Evolutionary conservation across 2,329 filamentous ascomycete genomes (phyloP), one percentile per base, ranked within the genome.

Genomic region (Phaeosphaeria sp.): DNA sequence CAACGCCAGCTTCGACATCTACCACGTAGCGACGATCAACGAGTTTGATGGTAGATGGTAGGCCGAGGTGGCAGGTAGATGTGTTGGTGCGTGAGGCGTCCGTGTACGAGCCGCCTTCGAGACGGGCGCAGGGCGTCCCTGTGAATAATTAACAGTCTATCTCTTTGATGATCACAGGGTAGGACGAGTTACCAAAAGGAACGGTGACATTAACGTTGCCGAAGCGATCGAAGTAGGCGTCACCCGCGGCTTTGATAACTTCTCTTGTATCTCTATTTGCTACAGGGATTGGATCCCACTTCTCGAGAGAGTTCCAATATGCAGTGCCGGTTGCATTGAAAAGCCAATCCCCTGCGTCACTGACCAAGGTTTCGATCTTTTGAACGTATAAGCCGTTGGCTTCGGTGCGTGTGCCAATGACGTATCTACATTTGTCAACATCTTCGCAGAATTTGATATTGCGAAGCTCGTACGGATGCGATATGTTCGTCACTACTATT

Each of bases 21-120:
- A 72, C 61, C 1, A 73, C 67, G 52, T 72, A 73, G 18, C 64
- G 59, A 4, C 70, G 44, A 53, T 71, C 62, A 3, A 63, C 56
- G 9, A 71, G 48, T 9, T 62, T 55, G 0, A 71, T 61, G 1
- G 63, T 67, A 18, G 59, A 67, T 4, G 70, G 68, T 7, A 72
- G 50, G 0, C 66, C 68, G 11, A 71, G 50, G 30, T 63, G 46
- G 36, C 68, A 72, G 0, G 63, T 67, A 13, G 54, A 56, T 21
- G 60, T 63, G 17, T 55, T 64, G 1, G 63, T 61, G 7, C 53
- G 42, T 17, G 50, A 46, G 4, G 54, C 49, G 44, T 55, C 61
- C 0, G 71, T 73, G 46, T 71, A 73, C 11, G 60, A 55, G 11
- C 70, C 68, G 6, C 70, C 70, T 41, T 72, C 70, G 1, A 73